Evolutionary conservation across 805 yeast genomes (phyloP), one percentile per base, ranked within the genome.

Genomic region (Geotrichum ghanense): DNA sequence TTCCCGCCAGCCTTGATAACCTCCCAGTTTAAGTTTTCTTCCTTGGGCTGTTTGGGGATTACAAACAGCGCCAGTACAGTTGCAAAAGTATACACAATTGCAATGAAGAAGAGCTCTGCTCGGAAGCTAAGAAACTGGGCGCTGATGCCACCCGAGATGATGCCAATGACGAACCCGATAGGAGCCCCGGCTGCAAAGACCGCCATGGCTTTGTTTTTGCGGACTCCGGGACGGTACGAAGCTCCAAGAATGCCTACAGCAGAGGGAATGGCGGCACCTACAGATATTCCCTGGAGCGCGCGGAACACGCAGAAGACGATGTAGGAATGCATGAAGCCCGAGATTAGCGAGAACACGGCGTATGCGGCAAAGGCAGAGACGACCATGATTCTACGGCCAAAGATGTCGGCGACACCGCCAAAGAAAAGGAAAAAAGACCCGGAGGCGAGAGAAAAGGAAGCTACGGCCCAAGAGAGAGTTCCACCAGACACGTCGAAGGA

Each of bases 151-250:
- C 73, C 74, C 19, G 65, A 50, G 22, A 72, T 51, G n/a, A 61
- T 61, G 0, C 76, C 77, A 17, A 57, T 50, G 2, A 71, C 69
- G 42, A 65, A 69, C 19, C 77, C 77, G 3, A 69, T 53, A 1
- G 77, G 77, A 1, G 75, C 74, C 3, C 77, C 76, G 1, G 69
- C 68, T 6, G 69, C 57, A 49, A 71, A 68, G 25, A 65, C 56
- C 34, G 74, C 69, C 68, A 71, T 59, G 16, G 58, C 73, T 51
- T 65, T 51, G 52, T 71, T 71, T 50, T 70, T 70, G 31, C 75
- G 50, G 34, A 52, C 51, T 0, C 72, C 64, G 23, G 69, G 67
- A 25, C 54, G 55, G 48, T 72, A 73, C 3, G 60, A 58, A 3
- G 73, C 57, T 1, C 75, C 73, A 1, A 72, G 50, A 40, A 71